Evolutionary conservation across 768 basidiomycete species (phyloP), one percentile per base, ranked within the genome.

Genomic region (Russula earlei): DNA sequence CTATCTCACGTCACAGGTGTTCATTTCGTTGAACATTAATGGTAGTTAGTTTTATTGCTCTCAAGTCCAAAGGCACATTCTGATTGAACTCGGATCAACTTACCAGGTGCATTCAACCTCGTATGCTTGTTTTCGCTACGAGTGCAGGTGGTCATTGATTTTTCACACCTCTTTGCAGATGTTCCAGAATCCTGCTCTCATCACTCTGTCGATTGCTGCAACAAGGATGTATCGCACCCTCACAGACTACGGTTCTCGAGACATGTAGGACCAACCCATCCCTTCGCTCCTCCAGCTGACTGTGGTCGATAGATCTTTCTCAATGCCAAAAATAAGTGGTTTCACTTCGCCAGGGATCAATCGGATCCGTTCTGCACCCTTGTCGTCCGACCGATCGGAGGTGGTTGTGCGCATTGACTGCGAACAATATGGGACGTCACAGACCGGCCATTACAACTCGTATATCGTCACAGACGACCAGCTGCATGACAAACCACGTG

Each of bases 221-320:
- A 54, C 53, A 25, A 33, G 43, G n/a, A 54, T 47, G 34, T 54
- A 54, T 37, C 53, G 53, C 34, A 24, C 20, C 4, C 34, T 54
- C 2, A 29, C 44, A 24, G 25, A 54, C 34, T 54, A 47, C 25
- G 19, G 19, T 19, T 34, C 24, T 27, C 4, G 11, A 6, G 11
- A 20, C 17, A 15, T 33, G 46, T 34, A 47, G 2, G 15, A 12
- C 2, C 15, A 36, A 9, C 9, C 9, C 5, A 9, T 17, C 5
- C 4, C 20, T 20, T 20, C 46, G 11, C 34, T 47, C 11, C 31
- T 7, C 12, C 14, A 22, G 3, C 29, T 31, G 29, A 31, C 3
- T 3, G 29, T 31, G 29, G 29, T 7, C 29, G 10, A 31, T 10
- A 31, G 29, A 7, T 31, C 3, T 31, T 5, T 31, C 3, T 31